Conservation (phyloP, 208 protist genomes). For the Cochliopodium minus region DNA sequence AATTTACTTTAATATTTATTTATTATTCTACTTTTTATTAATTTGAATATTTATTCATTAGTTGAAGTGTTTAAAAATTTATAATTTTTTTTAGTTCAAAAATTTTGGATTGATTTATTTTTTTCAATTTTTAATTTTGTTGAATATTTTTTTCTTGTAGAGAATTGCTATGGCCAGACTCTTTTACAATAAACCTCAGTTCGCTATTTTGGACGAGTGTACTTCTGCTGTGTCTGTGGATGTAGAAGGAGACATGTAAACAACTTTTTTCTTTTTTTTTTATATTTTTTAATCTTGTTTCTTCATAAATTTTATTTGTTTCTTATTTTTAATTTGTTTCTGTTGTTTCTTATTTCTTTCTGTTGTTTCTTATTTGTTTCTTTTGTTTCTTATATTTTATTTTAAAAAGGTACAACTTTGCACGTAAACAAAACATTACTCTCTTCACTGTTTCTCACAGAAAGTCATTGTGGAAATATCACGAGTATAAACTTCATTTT, state of each 20-base stretch:
- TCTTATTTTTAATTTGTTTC: too few species aligned
- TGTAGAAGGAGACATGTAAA: slow-evolving; percentile 21
- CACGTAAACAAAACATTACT: background rate
- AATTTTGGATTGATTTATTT: slow-evolving; percentile 4
- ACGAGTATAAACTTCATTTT: background rate
- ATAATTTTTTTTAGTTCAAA: background rate
- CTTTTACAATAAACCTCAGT: slow-evolving; percentile 32
- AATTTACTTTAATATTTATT: too few species aligned
- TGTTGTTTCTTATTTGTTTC: too few species aligned
- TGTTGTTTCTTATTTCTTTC: too few species aligned
- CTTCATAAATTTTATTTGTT: too few species aligned
- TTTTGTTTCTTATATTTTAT: too few species aligned
- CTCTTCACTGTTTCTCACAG: background rate
- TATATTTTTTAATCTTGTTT: too few species aligned
- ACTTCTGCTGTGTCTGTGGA: slow-evolving; percentile 31
- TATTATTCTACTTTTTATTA: too few species aligned
- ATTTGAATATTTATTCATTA: background rate
- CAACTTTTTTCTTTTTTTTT: too few species aligned
- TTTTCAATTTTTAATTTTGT: slow-evolving; percentile 21
- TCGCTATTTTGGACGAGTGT: slow-evolving; percentile 37
- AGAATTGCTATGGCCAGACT: slow-evolving; percentile 27
- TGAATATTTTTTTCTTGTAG: slow-evolving; percentile 20
- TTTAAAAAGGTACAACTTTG: too few species aligned
- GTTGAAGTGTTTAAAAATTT: background rate
- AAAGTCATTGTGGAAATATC: background rate